Conservation (phyloP, 2,329 filamentous ascomycete genomes). For the Parastagonospora nodorum region DNA sequence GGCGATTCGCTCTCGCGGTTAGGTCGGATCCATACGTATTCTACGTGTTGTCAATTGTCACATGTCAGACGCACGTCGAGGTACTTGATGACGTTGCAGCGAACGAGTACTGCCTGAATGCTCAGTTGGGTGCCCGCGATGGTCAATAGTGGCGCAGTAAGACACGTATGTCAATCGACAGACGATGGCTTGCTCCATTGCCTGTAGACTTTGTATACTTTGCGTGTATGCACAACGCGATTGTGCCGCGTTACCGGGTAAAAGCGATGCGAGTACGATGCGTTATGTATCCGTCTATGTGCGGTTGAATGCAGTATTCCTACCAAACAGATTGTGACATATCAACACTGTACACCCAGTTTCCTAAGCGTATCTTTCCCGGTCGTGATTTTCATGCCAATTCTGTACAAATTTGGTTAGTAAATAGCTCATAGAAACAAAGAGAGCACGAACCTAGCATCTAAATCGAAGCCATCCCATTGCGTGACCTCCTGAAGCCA, state of each 20-base stretch:
- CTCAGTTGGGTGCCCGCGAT: not conserved
- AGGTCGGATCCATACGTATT: not conserved
- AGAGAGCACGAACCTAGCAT: constrained; percentile 59
- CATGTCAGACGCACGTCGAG: constrained; percentile 3
- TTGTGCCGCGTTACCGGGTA: not conserved
- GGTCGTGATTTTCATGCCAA: constrained; percentile 74
- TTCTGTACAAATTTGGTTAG: constrained; percentile 36
- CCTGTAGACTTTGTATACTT: too few species aligned
- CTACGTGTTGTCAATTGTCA: not conserved
- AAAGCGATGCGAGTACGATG: too few species aligned
- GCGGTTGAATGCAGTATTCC: not conserved
- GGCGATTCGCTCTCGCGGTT: not conserved
- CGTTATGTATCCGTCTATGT: too few species aligned
- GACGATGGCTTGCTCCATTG: too few species aligned
- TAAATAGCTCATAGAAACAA: not conserved
- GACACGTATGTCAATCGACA: not conserved
- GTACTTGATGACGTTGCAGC: constrained; percentile 10
- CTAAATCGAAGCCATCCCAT: constrained; percentile 75
- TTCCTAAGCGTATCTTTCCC: constrained; percentile 66
- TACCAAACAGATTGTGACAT: not conserved
- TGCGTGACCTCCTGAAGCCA: constrained; percentile 69
- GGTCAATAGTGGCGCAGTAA: not conserved
- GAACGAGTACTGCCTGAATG: not conserved
- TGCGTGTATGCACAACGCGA: too few species aligned
- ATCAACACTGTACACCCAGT: constrained; percentile 33